Percentiles rank a stretch among this genome's conserved stretches.
Evolutionary conservation across 164 flowering plant species (phyloP).

Genomic region (Dillenia suffruticosa): DNA sequence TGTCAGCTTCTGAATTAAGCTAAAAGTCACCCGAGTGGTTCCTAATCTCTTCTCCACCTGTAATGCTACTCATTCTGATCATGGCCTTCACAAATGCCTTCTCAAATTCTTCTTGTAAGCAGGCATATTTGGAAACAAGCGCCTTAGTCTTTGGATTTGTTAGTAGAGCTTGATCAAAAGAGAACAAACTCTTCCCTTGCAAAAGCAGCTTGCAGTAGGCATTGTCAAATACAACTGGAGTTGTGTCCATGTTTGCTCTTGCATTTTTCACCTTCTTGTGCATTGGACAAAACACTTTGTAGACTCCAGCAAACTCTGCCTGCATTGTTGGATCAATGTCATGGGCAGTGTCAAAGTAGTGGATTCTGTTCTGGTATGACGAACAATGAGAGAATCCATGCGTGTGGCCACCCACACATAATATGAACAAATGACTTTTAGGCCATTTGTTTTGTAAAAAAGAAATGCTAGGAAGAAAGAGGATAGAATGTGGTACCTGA

Average conservation of each 20-base stretch:
- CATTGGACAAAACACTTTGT: constrained; percentile 42
- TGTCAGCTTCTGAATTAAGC: too few relatives aligned
- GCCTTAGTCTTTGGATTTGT: constrained; percentile 36
- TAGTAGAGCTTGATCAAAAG: constrained; percentile 76
- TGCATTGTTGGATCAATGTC: constrained; percentile 63
- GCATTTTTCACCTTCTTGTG: constrained; percentile 61
- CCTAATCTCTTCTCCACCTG: constrained; percentile 64
- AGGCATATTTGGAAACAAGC: constrained; percentile 51
- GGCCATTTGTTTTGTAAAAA: too few relatives aligned
- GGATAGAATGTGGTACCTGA: constrained; percentile 42
- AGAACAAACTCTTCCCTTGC: constrained; percentile 57
- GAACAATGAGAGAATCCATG: too few relatives aligned
- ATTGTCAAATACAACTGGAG: constrained; percentile 54
- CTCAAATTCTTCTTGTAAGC: too few relatives aligned
- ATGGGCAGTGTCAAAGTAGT: constrained; percentile 48
- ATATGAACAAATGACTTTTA: too few relatives aligned
- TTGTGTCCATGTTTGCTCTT: constrained; percentile 51
- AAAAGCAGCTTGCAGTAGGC: constrained; percentile 61
- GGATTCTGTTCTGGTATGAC: too few relatives aligned
- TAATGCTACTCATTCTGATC: constrained; percentile 82
- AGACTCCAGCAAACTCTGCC: constrained; percentile 54
- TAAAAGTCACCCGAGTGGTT: constrained; percentile 24
- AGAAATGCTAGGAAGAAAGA: too few relatives aligned
- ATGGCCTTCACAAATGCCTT: constrained; percentile 72
- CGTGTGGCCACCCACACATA: too few relatives aligned